phyloP scores from a whole-genome alignment of 208 protist genomes.

The Lotmaria passim region DNA sequence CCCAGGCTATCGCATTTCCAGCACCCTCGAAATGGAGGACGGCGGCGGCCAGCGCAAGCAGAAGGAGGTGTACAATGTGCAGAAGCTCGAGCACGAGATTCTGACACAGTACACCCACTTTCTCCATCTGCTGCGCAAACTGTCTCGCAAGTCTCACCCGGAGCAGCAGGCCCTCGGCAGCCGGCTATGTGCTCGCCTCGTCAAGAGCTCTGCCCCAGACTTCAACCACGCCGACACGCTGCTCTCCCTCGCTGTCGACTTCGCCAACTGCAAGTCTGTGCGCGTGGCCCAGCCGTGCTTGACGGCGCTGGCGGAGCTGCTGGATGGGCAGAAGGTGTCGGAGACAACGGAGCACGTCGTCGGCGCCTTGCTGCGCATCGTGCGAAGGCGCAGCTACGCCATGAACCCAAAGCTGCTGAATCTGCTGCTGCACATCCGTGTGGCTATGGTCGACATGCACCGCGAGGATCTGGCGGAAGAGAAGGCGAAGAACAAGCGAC shows the following conservation, averaged over 20 bases:
- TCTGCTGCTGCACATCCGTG: constrained; percentile 90
- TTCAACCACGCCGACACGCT: constrained; percentile 91
- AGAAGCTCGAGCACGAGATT: constrained; percentile 91
- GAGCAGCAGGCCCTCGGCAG: constrained; percentile 94
- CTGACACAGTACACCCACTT: constrained; percentile 93
- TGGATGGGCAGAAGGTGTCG: constrained; percentile 89
- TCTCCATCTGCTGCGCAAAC: constrained; percentile 88
- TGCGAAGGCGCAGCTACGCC: constrained; percentile 90
- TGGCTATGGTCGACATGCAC: constrained; percentile 92
- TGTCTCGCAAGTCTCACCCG: constrained; percentile 85
- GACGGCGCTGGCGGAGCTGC: constrained; percentile 75
- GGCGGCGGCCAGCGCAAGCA: constrained; percentile 82
- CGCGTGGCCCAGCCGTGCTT: constrained; percentile 86
- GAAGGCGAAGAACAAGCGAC: constrained; percentile 90
- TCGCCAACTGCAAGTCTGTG: constrained; percentile 88
- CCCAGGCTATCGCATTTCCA: constrained; percentile 89
- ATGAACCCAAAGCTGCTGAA: constrained; percentile 93
- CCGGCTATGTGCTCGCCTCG: constrained; percentile 80
- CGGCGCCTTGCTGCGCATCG: constrained; percentile 81
- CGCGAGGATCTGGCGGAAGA: constrained; percentile 89
- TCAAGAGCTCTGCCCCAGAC: constrained; percentile 78
- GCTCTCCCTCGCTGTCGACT: constrained; percentile 78
- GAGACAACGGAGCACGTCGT: constrained; percentile 88
- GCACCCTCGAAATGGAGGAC: constrained; percentile 81
- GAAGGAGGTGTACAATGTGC: constrained; percentile 92